phyloP scores from a whole-genome alignment of 805 yeast genomes.

The Lipomyces yamanashiensis region DNA sequence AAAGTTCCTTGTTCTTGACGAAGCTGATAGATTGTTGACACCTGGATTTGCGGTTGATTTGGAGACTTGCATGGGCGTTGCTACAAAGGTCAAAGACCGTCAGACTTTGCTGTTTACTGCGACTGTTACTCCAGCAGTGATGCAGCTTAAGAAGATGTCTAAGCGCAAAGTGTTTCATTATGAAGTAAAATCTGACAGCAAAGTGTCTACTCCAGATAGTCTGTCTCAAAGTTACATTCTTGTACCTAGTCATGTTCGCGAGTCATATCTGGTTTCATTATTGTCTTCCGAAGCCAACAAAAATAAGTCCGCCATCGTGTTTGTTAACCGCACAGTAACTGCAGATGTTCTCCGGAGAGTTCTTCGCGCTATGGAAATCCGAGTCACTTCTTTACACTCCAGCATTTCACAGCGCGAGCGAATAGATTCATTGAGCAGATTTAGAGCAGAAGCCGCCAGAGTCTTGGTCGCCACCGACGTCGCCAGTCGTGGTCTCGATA shows the following conservation, averaged over 20 bases:
- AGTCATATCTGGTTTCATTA: conserved; percentile 77
- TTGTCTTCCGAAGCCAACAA: conserved; percentile 65
- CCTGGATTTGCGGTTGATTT: conserved; percentile 82
- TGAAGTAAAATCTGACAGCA: conserved; percentile 14
- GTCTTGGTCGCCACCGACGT: conserved; percentile 95
- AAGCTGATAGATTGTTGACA: conserved; percentile 90
- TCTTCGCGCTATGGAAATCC: conserved; percentile 69
- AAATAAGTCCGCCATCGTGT: conserved; percentile 76
- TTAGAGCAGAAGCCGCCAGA: conserved; percentile 92
- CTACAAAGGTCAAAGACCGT: conserved; percentile 73
- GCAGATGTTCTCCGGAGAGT: conserved; percentile 88
- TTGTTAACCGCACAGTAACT: conserved; percentile 86
- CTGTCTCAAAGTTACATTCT: conserved; percentile 68
- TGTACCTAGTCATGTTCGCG: conserved; percentile 87
- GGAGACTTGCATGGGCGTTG: conserved; percentile 66
- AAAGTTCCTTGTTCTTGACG: conserved; percentile 86
- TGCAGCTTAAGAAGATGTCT: conserved; percentile 81
- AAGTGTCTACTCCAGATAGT: conserved; percentile 77
- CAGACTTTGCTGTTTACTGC: conserved; percentile 95
- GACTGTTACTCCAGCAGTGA: conserved; percentile 90
- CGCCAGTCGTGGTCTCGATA: conserved; percentile 96
- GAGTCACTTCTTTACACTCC: conserved; percentile 90
- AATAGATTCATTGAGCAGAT: conserved; percentile 86
- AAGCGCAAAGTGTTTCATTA: conserved; percentile 55
- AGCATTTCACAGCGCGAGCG: conserved; percentile 94